Percentiles rank a stretch among this genome's conserved stretches.
phyloP scores from a whole-genome alignment of 2,329 filamentous ascomycete genomes.

The Simplicillium aogashimaense region DNA sequence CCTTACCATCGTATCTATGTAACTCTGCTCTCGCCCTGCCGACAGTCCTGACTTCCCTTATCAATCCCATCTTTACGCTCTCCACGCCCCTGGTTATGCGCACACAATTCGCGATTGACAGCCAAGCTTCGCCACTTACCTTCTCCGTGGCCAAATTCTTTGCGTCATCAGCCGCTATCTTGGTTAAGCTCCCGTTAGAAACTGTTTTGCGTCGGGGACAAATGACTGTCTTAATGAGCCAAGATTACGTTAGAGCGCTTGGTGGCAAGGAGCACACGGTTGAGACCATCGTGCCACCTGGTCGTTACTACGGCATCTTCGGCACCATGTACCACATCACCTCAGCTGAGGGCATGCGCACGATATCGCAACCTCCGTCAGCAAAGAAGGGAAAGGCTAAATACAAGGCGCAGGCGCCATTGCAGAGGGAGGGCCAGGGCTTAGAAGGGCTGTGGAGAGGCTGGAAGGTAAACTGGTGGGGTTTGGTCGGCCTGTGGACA shows the following conservation, averaged over 20 bases:
- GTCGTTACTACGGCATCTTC: conserved; percentile 75
- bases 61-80: conserved; percentile 74
- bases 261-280: conserved; percentile 32
- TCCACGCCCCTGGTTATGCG: conserved; percentile 79
- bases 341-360: conserved; percentile 65
- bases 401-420: conserved; percentile 19
- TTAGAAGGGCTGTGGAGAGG: conserved; percentile 60
- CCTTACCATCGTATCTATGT: conserved; percentile 69
- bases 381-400: conserved; percentile 21
- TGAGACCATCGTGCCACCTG: conserved; percentile 70
- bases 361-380: conserved; percentile 25
- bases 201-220: conserved; percentile 86
- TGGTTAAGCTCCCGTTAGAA: conserved; percentile 82
- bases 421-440: conserved; percentile 53
- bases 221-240: conserved; percentile 56
- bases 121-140: conserved; percentile 66
- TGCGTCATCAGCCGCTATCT: conserved; percentile 68
- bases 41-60: conserved; percentile 76
- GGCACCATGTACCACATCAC: conserved; percentile 86
- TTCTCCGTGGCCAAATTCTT: conserved; percentile 79
- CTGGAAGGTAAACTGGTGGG: conserved; percentile 73
- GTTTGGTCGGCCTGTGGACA: conserved; percentile 63
- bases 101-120: conserved; percentile 75
- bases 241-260: conserved; percentile 39
- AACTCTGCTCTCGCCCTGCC: conserved; percentile 63